Evolutionary conservation across 805 yeast species (phyloP).

Genomic region (Torulaspora delbrueckii): DNA sequence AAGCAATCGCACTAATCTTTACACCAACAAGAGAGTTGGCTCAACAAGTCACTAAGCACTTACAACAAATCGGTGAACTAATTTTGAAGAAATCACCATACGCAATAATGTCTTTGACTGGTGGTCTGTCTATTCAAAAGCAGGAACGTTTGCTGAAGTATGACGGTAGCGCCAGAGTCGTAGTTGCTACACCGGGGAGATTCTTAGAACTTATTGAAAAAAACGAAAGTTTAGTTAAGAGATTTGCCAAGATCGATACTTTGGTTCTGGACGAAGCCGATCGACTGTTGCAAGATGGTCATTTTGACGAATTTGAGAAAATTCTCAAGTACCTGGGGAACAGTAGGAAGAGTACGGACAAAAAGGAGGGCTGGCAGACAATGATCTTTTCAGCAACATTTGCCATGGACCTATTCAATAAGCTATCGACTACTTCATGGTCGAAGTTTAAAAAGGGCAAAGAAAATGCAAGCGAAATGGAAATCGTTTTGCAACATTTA

Average conservation of each 20-base stretch:
- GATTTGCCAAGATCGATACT: constrained; percentile 43
- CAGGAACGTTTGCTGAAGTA: constrained; percentile 75
- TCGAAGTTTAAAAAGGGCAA: constrained; percentile 24
- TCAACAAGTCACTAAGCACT: constrained; percentile 83
- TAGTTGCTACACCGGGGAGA: constrained; percentile 96
- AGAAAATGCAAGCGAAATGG: constrained; percentile 37
- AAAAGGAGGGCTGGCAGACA: constrained; percentile 63
- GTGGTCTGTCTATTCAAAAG: constrained; percentile 91
- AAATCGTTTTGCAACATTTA: constrained; percentile 61
- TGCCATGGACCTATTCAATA: constrained; percentile 72
- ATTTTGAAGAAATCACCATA: constrained; percentile 46
- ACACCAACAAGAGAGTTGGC: constrained; percentile 97
- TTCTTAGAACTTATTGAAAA: constrained; percentile 75
- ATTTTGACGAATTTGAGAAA: constrained; percentile 85
- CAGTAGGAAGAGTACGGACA: constrained; percentile 33
- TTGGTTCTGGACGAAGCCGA: constrained; percentile 94
- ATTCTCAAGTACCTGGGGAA: constrained; percentile 60
- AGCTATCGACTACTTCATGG: constrained; percentile 47
- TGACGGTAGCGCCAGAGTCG: constrained; percentile 60
- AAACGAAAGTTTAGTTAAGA: constrained; percentile 40
- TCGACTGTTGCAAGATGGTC: constrained; percentile 90
- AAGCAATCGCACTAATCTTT: constrained; percentile 73
- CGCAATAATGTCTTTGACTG: constrained; percentile 76
- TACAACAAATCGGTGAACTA: constrained; percentile 43
- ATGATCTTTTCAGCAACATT: constrained; percentile 95